These are phyloP conservation scores for Chlamydomonas schloesseri DNA, from an alignment of 139 green algal species.

Conservation along the genomic window DNA sequence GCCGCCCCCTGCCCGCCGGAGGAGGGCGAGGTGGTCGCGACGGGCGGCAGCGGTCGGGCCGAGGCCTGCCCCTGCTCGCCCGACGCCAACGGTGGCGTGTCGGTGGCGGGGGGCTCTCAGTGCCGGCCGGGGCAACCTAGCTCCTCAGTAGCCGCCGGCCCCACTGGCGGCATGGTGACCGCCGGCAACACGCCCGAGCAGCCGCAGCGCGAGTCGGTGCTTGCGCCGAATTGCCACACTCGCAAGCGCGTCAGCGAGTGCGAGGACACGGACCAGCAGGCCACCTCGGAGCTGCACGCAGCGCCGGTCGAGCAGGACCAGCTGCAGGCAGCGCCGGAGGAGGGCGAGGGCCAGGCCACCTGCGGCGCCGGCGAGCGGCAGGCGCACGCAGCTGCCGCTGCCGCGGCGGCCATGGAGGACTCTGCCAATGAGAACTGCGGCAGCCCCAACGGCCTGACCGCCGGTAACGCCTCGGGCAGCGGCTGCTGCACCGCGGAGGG, in stretches of 20 bases:
- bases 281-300: slow-evolving; percentile 21
- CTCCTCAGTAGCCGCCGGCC: background rate
- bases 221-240: too few relatives aligned
- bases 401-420: background rate
- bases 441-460: slow-evolving; percentile 34
- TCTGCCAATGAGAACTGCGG: background rate
- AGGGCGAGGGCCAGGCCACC: background rate
- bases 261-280: slow-evolving; percentile 27
- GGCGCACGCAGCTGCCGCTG: background rate
- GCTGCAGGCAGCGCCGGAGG: background rate
- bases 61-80: background rate
- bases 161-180: background rate
- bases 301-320: background rate
- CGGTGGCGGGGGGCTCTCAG: background rate
- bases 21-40: background rate
- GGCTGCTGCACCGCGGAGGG: slow-evolving; percentile 15
- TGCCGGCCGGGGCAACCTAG: background rate
- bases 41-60: background rate
- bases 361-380: background rate
- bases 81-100: background rate
- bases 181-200: background rate
- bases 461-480: slow-evolving; percentile 20
- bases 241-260: slow-evolving; percentile 19
- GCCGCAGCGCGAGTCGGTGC: background rate
- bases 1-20: background rate